Percentiles rank a stretch among this genome's conserved stretches.
Conservation (phyloP, 1,284 basidiomycete species). For the Naganishia sp. region DNA sequence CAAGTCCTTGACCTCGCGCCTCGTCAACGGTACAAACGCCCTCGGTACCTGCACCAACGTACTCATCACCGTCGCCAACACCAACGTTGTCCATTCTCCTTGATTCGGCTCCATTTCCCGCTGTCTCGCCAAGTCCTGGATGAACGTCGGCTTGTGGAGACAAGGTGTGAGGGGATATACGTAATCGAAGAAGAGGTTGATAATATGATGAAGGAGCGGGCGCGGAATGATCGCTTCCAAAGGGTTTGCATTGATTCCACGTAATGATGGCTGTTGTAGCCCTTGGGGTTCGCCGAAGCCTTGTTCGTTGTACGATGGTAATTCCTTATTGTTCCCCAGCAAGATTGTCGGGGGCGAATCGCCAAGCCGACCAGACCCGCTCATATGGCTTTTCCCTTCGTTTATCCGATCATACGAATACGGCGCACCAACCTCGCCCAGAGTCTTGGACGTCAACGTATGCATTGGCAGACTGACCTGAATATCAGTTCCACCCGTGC, state of each 20-base stretch:
- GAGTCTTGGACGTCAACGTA: constrained; percentile 18
- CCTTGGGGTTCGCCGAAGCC: not conserved
- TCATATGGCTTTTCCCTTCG: too few species aligned
- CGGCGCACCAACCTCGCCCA: constrained; percentile 24
- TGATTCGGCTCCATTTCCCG: constrained; percentile 73
- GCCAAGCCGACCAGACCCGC: not conserved
- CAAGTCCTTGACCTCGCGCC: constrained; percentile 43
- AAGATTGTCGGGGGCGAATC: not conserved
- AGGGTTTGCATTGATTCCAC: constrained; percentile 37
- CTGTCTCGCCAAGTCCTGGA: constrained; percentile 73
- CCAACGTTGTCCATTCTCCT: constrained; percentile 70
- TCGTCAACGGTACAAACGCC: constrained; percentile 42
- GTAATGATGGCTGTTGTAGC: not conserved
- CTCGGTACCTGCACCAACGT: constrained; percentile 63
- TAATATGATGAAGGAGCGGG: constrained; percentile 56
- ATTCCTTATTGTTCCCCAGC: not conserved
- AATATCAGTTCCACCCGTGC: constrained; percentile 15
- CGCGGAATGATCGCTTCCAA: constrained; percentile 48
- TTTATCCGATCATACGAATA: constrained; percentile 6
- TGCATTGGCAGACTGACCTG: constrained; percentile 21
- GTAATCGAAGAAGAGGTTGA: constrained; percentile 83
- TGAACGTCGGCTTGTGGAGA: constrained; percentile 66
- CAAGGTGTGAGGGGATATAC: constrained; percentile 76
- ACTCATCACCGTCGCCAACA: constrained; percentile 78
- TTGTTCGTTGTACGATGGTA: not conserved